phyloP scores from a whole-genome alignment of 345 rosid species.

The Salix purpurea region DNA sequence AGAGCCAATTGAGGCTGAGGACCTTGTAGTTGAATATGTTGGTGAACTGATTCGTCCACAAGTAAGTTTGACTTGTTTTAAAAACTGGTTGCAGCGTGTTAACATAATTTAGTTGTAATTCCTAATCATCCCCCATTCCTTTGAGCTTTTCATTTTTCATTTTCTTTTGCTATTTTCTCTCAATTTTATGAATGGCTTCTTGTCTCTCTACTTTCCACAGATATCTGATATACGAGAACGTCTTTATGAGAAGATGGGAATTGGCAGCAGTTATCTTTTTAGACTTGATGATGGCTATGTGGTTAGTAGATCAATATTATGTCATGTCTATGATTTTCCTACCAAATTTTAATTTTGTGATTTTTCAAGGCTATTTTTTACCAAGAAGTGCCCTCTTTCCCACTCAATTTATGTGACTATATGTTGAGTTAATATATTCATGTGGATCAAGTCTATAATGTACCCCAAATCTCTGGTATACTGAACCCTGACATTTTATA shows the following conservation, averaged over 20 bases:
- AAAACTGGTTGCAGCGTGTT: neutral
- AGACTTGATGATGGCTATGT: slow-evolving; percentile 97
- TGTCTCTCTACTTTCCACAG: slow-evolving; percentile 38
- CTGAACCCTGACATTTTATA: neutral
- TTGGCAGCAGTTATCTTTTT: slow-evolving; percentile 98
- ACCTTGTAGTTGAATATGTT: slow-evolving; percentile 95
- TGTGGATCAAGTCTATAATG: too few relatives aligned
- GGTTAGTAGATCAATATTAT: slow-evolving; percentile 45
- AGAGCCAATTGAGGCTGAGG: slow-evolving; percentile 95
- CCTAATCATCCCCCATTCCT: neutral
- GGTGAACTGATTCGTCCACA: slow-evolving; percentile 93
- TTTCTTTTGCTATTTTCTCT: neutral
- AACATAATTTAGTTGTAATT: neutral
- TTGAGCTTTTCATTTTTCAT: neutral
- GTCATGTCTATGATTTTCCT: neutral
- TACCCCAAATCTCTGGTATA: neutral
- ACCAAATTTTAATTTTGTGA: neutral
- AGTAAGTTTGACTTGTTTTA: slow-evolving; percentile 46
- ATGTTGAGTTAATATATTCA: too few relatives aligned
- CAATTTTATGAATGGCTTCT: slow-evolving; percentile 5
- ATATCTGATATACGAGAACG: slow-evolving; percentile 94
- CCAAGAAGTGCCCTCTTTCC: neutral
- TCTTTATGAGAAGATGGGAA: slow-evolving; percentile 97
- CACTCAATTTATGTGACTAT: too few relatives aligned
- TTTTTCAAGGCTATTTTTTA: neutral